Percentiles rank a stretch among this genome's conserved stretches.
Conservation (phyloP, 2,329 filamentous ascomycete species). For the Eutypella sp. region DNA sequence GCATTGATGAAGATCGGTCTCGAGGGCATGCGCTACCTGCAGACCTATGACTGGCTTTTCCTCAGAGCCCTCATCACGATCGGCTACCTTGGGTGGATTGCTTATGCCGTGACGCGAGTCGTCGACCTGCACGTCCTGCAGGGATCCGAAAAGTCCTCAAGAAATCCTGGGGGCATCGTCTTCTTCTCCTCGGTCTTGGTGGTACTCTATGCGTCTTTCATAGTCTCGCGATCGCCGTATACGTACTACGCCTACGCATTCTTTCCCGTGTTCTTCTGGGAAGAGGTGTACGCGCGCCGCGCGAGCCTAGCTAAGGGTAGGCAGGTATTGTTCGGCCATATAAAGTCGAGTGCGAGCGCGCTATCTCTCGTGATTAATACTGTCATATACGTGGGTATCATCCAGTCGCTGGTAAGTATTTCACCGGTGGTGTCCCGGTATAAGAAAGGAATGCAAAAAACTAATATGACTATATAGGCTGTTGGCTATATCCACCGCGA, state of each 20-base stretch:
- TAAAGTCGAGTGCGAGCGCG: constrained; percentile 55
- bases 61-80: constrained; percentile 80
- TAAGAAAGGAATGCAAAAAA: neutral
- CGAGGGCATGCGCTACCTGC: constrained; percentile 83
- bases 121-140: constrained; percentile 83
- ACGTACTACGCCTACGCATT: constrained; percentile 90
- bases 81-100: constrained; percentile 94
- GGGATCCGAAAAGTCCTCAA: constrained; percentile 58
- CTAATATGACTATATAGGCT: constrained; percentile 56
- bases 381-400: constrained; percentile 64
- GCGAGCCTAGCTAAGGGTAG: constrained; percentile 63
- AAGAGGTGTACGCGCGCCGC: constrained; percentile 80
- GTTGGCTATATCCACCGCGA: constrained; percentile 89
- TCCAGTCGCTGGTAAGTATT: constrained; percentile 67
- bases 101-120: constrained; percentile 83
- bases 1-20: constrained; percentile 72
- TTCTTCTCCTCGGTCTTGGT: constrained; percentile 75
- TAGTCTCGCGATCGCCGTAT: constrained; percentile 70
- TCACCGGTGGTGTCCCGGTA: neutral
- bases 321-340: constrained; percentile 62
- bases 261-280: constrained; percentile 95
- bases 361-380: constrained; percentile 59
- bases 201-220: constrained; percentile 71
- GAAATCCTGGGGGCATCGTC: constrained; percentile 53
- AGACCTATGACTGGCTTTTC: constrained; percentile 99